These are phyloP conservation scores for Pyrenula aspistea DNA, from an alignment of 495 filamentous ascomycete species.

Conservation along the genomic window DNA sequence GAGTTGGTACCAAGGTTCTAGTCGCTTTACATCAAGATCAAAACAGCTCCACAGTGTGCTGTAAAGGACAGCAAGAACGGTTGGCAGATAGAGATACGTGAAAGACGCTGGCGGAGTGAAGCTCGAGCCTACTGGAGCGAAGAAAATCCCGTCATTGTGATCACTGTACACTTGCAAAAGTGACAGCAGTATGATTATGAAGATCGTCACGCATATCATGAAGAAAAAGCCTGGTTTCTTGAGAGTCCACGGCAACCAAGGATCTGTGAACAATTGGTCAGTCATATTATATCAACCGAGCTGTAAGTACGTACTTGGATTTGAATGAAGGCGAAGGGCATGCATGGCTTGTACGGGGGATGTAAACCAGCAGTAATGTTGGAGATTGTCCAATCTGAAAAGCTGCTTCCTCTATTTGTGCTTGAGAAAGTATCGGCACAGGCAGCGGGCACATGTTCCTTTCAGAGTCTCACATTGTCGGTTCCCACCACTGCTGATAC, in stretches of 20 bases:
- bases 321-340: too few species aligned
- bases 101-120: conserved; percentile 16
- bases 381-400: too few species aligned
- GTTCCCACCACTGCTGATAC: too few species aligned
- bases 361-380: too few species aligned
- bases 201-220: conserved; percentile 5
- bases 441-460: too few species aligned
- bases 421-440: too few species aligned
- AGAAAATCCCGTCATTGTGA: conserved; percentile 21
- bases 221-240: not conserved
- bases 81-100: conserved; percentile 45
- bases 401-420: too few species aligned
- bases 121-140: conserved; percentile 11
- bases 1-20: conserved; percentile 62
- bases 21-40: conserved; percentile 58
- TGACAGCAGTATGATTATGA: conserved; percentile 18
- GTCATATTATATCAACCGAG: too few species aligned
- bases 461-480: too few species aligned
- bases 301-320: too few species aligned
- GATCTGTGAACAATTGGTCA: not conserved
- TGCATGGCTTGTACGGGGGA: too few species aligned
- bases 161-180: conserved; percentile 11
- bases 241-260: not conserved
- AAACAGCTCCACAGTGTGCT: conserved; percentile 63
- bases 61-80: conserved; percentile 51